These are phyloP conservation scores for Aureobasidium pullulans DNA, from an alignment of 2,329 filamentous ascomycete genomes.

Conservation along the genomic window DNA sequence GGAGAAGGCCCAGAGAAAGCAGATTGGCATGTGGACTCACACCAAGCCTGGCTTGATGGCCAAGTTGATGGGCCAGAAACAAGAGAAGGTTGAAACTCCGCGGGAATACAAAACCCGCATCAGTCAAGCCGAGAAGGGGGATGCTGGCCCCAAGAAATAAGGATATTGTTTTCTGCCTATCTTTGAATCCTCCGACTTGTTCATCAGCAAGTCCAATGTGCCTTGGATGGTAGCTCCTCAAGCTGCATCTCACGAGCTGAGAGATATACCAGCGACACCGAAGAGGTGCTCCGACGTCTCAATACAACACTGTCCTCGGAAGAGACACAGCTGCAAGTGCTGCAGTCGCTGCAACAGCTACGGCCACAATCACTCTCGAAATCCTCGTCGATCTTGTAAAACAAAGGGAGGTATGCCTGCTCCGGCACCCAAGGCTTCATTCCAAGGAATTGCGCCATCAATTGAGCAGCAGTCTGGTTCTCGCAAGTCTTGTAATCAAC, in stretches of 20 bases:
- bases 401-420: background rate
- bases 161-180: background rate
- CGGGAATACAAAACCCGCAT: slow-evolving; percentile 69
- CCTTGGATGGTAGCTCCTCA: background rate
- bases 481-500: background rate
- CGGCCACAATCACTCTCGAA: background rate
- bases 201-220: background rate
- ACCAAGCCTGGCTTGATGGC: slow-evolving; percentile 30
- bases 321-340: background rate
- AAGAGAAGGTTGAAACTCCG: slow-evolving; percentile 66
- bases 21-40: slow-evolving; percentile 59
- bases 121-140: background rate
- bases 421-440: background rate
- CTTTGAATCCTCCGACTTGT: background rate
- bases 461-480: background rate
- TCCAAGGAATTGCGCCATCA: background rate
- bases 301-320: too few species aligned
- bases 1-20: slow-evolving; percentile 32
- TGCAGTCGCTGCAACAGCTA: background rate
- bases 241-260: too few species aligned
- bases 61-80: slow-evolving; percentile 41
- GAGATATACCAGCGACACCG: too few species aligned
- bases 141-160: background rate
- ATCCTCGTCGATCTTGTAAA: background rate
- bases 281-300: too few species aligned